Conservation (phyloP, 2,329 filamentous ascomycete genomes). For the Nemania serpens region DNA sequence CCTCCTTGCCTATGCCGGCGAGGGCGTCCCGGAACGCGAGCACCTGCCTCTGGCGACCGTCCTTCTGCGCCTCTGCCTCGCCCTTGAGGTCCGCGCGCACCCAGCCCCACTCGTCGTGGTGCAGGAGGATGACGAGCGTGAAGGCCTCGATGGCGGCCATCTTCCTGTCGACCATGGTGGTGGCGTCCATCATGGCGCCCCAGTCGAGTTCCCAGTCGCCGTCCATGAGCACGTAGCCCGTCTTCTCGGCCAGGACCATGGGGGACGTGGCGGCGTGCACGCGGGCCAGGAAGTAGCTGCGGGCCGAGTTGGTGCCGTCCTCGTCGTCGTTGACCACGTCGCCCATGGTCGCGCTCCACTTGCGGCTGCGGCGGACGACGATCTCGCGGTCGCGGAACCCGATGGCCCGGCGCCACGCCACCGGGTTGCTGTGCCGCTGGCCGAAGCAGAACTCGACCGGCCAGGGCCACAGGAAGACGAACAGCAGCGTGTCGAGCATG, state of each 20-base stretch:
- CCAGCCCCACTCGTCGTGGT: constrained; percentile 73
- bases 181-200: constrained; percentile 75
- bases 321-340: constrained; percentile 28
- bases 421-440: constrained; percentile 61
- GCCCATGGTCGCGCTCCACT: constrained; percentile 67
- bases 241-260: constrained; percentile 73
- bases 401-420: constrained; percentile 72
- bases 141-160: constrained; percentile 68
- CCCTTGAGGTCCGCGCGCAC: constrained; percentile 64
- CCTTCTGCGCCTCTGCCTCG: constrained; percentile 45
- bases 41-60: constrained; percentile 73
- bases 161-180: constrained; percentile 69
- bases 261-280: constrained; percentile 72
- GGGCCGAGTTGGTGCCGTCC: constrained; percentile 48
- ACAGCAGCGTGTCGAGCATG: constrained; percentile 72
- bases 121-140: constrained; percentile 70
- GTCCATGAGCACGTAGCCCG: constrained; percentile 85
- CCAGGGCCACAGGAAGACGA: constrained; percentile 73
- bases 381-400: constrained; percentile 83
- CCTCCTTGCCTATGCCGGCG: constrained; percentile 78
- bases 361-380: constrained; percentile 76
- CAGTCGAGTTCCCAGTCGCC: constrained; percentile 88
- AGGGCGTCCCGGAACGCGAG: constrained; percentile 80
- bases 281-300: constrained; percentile 63
- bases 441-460: constrained; percentile 73